phyloP scores from a whole-genome alignment of 2,329 filamentous ascomycete genomes.

The Cladosporium sp. region DNA sequence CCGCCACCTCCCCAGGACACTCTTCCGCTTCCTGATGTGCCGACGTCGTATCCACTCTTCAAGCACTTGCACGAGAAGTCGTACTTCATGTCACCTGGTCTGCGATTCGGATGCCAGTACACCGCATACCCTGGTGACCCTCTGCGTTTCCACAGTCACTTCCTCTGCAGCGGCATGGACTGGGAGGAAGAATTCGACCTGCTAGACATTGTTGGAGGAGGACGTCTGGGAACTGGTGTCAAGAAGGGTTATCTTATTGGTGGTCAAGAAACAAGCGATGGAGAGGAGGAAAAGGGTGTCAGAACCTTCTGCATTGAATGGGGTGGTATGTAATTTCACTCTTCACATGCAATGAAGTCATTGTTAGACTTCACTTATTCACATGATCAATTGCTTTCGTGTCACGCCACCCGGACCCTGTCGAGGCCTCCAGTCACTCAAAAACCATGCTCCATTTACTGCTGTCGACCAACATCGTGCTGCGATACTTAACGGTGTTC shows the following conservation, averaged over 20 bases:
- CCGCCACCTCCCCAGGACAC: conserved; percentile 17
- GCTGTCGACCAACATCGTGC: not conserved
- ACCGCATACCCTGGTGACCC: conserved; percentile 95
- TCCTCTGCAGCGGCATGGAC: conserved; percentile 75
- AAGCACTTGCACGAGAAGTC: conserved; percentile 71
- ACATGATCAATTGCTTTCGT: not conserved
- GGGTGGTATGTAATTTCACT: conserved; percentile 72
- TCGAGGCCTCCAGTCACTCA: not conserved
- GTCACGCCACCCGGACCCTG: not conserved
- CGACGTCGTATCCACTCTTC: conserved; percentile 69
- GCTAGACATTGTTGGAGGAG: conserved; percentile 79
- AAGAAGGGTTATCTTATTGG: conserved; percentile 94
- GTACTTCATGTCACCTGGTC: conserved; percentile 85
- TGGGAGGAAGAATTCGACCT: conserved; percentile 86
- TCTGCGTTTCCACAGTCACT: conserved; percentile 91
- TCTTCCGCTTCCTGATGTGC: conserved; percentile 32
- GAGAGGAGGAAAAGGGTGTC: conserved; percentile 43
- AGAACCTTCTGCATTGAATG: conserved; percentile 85
- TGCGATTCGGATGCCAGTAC: conserved; percentile 92
- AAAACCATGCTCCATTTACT: not conserved
- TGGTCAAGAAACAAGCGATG: conserved; percentile 49
- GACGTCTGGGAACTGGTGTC: conserved; percentile 84
- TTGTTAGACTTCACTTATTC: not conserved
- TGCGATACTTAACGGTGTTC: not conserved
- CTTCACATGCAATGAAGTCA: not conserved